Evolutionary conservation across 163 green algal genomes (phyloP), one percentile per base, ranked within the genome.

Genomic region (Chloromonas sp.): DNA sequence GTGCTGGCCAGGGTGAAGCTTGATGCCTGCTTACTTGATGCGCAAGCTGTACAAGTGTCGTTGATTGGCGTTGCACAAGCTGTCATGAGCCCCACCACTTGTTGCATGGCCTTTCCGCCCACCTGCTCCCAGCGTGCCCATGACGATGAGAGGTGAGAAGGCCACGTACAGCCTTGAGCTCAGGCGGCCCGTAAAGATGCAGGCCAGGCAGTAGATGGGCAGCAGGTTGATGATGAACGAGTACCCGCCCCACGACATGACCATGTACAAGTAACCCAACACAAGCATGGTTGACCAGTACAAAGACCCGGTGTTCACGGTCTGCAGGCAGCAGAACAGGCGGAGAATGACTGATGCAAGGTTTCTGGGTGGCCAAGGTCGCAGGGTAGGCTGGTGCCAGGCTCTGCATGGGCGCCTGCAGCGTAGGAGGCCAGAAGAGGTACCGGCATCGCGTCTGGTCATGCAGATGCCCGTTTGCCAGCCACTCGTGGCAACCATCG

Each of bases 171-270:
- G 92, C n/a, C 91, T 86, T 3, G 82, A 76, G 3, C 90, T 93
- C 0, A 95, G 84, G 13, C 94, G 85, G 0, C 93, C 93, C 1
- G 92, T 94, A 60, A 97, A 90, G 61, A 98, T 89, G 82, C 91
- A 95, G 1, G 93, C 95, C 71, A 98, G 91, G 85, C 89, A 95
- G 91, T 98, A 96, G 82, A 98, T 97, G 61, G 95, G 96, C 84
- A 98, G 87, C 78, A 98, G 89, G 90, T 98, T 98, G 92, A 97
- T 97, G 86, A 98, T 96, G 92, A 98, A 98, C 15, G 92, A 94
- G 90, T 98, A 98, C 79, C 95, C 95, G 15, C 96, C 96, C 96
- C 96, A 98, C 0, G 92, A 96, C 79, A 95, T 88, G 60, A 96
- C 96, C 96, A 98, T 98, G 91, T 98, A 98, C 60, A 93, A 90